phyloP scores from a whole-genome alignment of 129 eudicot species.

The Chrysanthemum makinoi region DNA sequence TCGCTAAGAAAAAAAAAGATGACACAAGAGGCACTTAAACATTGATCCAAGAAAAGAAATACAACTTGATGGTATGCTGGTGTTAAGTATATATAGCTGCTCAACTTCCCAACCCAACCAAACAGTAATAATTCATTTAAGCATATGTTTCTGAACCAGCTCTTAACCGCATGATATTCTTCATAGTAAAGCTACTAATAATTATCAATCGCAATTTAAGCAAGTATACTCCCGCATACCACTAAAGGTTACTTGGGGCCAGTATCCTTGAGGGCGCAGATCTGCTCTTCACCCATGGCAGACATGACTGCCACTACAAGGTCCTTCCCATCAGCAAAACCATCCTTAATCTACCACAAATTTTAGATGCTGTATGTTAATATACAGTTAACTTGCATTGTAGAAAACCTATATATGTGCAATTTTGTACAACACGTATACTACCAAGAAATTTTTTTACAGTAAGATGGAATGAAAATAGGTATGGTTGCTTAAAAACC shows the following conservation, averaged over 20 bases:
- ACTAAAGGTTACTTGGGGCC: conserved; percentile 48
- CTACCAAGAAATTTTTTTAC: too few species aligned
- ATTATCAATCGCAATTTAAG: not conserved
- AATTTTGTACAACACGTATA: too few species aligned
- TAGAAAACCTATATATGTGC: not conserved
- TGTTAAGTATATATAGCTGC: too few species aligned
- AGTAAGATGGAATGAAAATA: too few species aligned
- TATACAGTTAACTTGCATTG: not conserved
- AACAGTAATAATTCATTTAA: too few species aligned
- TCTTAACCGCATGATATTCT: conserved; percentile 10
- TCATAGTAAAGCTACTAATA: conserved; percentile 23
- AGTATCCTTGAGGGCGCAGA: conserved; percentile 72
- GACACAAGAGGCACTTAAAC: too few species aligned
- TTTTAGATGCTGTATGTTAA: not conserved
- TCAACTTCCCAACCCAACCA: too few species aligned
- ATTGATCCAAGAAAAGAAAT: too few species aligned
- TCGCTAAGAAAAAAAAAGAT: too few species aligned
- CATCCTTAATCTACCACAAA: conserved; percentile 69
- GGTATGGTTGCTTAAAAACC: too few species aligned
- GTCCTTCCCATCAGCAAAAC: conserved; percentile 80
- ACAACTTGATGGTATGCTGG: too few species aligned
- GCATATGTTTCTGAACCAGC: conserved; percentile 12
- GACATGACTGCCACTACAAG: conserved; percentile 82
- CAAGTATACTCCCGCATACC: not conserved
- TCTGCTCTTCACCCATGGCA: conserved; percentile 91